Percentiles rank a stretch among this genome's conserved stretches.
Conservation (phyloP, 108 stramenopile species). For the Craspedostauros australis region DNA sequence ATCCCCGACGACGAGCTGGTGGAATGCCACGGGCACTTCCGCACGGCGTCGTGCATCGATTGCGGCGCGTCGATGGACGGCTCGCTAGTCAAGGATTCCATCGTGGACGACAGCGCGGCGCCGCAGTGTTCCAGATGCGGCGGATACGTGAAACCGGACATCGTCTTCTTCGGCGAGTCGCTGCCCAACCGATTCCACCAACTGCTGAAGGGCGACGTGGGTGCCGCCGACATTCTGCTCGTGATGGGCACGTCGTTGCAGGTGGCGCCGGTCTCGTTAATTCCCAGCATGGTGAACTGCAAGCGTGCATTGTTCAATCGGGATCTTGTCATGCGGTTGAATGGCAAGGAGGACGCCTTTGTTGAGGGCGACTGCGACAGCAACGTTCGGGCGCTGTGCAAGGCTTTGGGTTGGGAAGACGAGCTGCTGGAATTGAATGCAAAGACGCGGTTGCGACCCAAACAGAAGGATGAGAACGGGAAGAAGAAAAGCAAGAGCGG, state of each 20-base stretch:
- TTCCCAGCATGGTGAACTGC: conserved; percentile 66
- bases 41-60: conserved; percentile 58
- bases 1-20: conserved; percentile 72
- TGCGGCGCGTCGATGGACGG: conserved; percentile 44
- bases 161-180: conserved; percentile 90
- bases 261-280: conserved; percentile 56
- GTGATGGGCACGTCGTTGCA: conserved; percentile 85
- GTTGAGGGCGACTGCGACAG: conserved; percentile 81
- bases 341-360: conserved; percentile 66
- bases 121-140: conserved; percentile 65
- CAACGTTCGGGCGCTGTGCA: conserved; percentile 37
- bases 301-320: conserved; percentile 64
- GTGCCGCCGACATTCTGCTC: conserved; percentile 62
- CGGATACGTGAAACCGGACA: conserved; percentile 48
- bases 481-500: background rate
- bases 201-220: conserved; percentile 42
- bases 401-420: conserved; percentile 67
- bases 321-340: conserved; percentile 53
- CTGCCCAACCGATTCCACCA: conserved; percentile 63
- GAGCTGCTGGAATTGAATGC: conserved; percentile 33
- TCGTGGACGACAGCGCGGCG: conserved; percentile 45
- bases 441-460: background rate
- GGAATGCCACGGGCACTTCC: conserved; percentile 92
- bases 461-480: background rate
- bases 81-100: conserved; percentile 45